Percentiles rank a stretch among this genome's conserved stretches.
These are phyloP conservation scores for Begonia fuchsioides DNA, from an alignment of 306 rosid species.

Conservation along the genomic window DNA sequence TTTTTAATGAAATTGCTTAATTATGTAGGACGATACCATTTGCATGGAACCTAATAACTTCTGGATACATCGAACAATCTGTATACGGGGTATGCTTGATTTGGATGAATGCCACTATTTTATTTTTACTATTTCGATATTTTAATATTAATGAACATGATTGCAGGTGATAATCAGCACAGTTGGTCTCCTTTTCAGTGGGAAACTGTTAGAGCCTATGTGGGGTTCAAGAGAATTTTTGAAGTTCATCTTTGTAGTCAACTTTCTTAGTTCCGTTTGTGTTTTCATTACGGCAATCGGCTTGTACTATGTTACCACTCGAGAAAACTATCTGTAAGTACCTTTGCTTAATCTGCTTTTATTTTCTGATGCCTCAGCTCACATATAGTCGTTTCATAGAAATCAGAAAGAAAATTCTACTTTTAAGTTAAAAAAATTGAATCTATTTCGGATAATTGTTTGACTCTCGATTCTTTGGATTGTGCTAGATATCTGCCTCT, in stretches of 20 bases:
- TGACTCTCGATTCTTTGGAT: constrained; percentile 1
- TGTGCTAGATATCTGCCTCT: constrained; percentile 61
- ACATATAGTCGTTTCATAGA: too few relatives aligned
- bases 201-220: constrained; percentile 87
- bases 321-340: constrained; percentile 80
- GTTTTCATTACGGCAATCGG: constrained; percentile 79
- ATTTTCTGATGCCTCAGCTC: not conserved
- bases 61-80: constrained; percentile 75
- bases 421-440: too few relatives aligned
- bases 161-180: constrained; percentile 49
- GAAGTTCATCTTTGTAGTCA: constrained; percentile 78
- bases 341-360: not conserved
- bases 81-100: constrained; percentile 48
- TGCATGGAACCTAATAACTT: constrained; percentile 78
- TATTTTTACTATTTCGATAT: not conserved
- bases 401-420: too few relatives aligned
- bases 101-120: not conserved
- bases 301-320: constrained; percentile 57
- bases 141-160: constrained; percentile 2
- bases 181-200: constrained; percentile 62
- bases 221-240: constrained; percentile 92
- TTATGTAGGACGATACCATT: constrained; percentile 82
- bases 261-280: constrained; percentile 58
- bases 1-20: too few relatives aligned
- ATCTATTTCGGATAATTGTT: too few relatives aligned